A percentile compares a stretch with the other conserved stretches of the same genome.
Evolutionary conservation across 768 basidiomycete genomes (phyloP).

Genomic region (Tephrocybe sp.): DNA sequence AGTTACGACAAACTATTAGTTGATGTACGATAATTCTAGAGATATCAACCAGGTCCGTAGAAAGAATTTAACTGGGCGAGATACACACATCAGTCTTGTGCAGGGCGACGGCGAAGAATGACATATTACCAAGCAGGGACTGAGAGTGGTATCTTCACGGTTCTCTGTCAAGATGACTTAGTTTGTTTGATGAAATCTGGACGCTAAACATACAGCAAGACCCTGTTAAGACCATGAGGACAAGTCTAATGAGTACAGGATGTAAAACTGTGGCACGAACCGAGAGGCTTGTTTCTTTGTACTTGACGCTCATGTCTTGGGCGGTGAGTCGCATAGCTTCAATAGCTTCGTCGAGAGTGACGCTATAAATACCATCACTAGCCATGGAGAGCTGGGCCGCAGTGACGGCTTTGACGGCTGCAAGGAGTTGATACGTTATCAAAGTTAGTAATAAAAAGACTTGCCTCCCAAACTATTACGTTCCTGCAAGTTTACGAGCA

Average conservation of each 20-base stretch:
- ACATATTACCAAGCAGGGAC: slow-evolving; percentile 70
- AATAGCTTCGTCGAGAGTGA: slow-evolving; percentile 91
- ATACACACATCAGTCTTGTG: not conserved
- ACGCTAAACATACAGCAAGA: slow-evolving; percentile 33
- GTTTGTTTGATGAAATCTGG: not conserved
- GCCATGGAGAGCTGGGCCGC: slow-evolving; percentile 95
- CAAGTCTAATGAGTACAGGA: slow-evolving; percentile 1
- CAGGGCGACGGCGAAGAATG: not conserved
- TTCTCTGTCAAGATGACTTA: slow-evolving; percentile 39
- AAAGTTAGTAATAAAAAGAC: slow-evolving; percentile 9
- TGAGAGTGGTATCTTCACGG: slow-evolving; percentile 80
- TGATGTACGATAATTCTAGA: not conserved
- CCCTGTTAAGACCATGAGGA: slow-evolving; percentile 26
- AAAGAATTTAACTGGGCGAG: not conserved
- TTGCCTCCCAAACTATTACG: slow-evolving; percentile 83
- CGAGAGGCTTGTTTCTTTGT: slow-evolving; percentile 93
- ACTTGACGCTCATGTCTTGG: slow-evolving; percentile 91
- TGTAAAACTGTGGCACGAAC: slow-evolving; percentile 39
- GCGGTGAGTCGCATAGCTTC: slow-evolving; percentile 94
- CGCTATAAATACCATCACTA: slow-evolving; percentile 81
- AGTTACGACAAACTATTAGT: not conserved
- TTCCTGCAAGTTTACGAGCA: slow-evolving; percentile 41
- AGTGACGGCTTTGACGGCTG: slow-evolving; percentile 89
- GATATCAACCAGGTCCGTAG: not conserved
- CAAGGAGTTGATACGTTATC: not conserved